Base-by-base conservation (phyloP, 1,139 yeast species). In the Scheffersomyces titani region DNA sequence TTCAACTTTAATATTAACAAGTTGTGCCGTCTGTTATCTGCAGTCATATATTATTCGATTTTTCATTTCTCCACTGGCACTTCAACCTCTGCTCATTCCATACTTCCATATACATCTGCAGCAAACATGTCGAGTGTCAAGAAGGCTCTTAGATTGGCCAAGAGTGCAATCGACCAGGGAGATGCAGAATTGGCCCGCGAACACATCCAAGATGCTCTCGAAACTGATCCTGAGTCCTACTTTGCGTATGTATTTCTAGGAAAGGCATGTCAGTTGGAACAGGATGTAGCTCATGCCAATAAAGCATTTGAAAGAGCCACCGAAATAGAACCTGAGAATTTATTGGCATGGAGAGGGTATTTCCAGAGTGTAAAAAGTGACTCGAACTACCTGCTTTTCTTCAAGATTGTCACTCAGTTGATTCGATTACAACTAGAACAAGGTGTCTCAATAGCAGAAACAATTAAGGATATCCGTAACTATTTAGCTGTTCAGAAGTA, bases 281-380 rank as follows among this genome's bases (percentile, higher is more conserved):
- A 75, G 18, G 71, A 82, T 5, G 58, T 68, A 7, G 69, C 69
- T 1, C 72, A 78, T 3, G 88, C 97, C 0, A 66, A 76, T 1
- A 65, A 67, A 1, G 74, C 85, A 1, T 90, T 89, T 63, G 64
- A 69, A 36, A 71, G 69, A 49, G 97, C 97, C 0, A 81, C 85
- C 2, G 66, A 71, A 3, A 54, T 88, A 1, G 85, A 88, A 45
- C 84, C 87, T 0, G 74, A 76, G 0, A 85, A 87, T 55, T 60
- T 86, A 1, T 70, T 83, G 30, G 96, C 94, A 0, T 92, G 96
- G 97, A 92, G 90, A 68, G 98, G 98, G 0, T 78, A 88, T 59
- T 73, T 86, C 59, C 70, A 62, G 69, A 71, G 56, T 60, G 70
- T 55, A 44, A 76, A 73, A 55, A 65, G 68, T 5, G 66, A 66